These are phyloP conservation scores for Clavulina sp. DNA, from an alignment of 768 basidiomycete species.

Conservation along the genomic window DNA sequence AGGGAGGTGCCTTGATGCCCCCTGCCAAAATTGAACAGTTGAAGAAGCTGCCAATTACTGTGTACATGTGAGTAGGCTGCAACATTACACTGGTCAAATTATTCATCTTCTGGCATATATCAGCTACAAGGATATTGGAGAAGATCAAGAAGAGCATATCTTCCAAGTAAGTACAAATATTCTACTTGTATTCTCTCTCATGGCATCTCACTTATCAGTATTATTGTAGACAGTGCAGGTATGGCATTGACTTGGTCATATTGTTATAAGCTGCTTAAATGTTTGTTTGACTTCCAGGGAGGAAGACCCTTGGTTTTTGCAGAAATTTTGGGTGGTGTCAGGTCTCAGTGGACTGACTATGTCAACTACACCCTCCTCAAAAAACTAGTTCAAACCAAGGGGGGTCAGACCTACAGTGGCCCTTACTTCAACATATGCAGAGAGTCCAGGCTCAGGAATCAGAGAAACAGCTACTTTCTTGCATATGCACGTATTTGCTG, in stretches of 20 bases:
- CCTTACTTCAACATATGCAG: no score
- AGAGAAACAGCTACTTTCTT: background rate
- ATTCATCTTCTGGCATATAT: background rate
- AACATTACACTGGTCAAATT: background rate
- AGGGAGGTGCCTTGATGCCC: conserved; percentile 23
- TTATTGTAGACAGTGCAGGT: background rate
- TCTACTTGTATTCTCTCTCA: conserved; percentile 16
- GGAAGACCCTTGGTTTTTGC: background rate
- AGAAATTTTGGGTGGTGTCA: background rate
- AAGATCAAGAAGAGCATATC: conserved; percentile 44
- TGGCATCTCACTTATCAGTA: conserved; percentile 14
- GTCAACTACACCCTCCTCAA: background rate
- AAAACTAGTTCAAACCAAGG: background rate
- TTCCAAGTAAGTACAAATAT: conserved; percentile 43
- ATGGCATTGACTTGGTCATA: background rate
- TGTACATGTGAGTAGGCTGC: conserved; percentile 47
- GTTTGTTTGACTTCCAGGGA: background rate
- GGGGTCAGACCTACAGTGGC: background rate
- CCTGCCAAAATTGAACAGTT: conserved; percentile 35
- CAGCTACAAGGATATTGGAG: conserved; percentile 37
- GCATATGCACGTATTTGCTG: background rate
- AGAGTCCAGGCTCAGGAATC: background rate
- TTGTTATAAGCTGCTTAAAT: background rate
- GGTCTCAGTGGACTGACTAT: background rate
- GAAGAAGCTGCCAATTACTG: conserved; percentile 58